phyloP scores from a whole-genome alignment of 257 asterid species.

The Fraxinus pennsylvanica region DNA sequence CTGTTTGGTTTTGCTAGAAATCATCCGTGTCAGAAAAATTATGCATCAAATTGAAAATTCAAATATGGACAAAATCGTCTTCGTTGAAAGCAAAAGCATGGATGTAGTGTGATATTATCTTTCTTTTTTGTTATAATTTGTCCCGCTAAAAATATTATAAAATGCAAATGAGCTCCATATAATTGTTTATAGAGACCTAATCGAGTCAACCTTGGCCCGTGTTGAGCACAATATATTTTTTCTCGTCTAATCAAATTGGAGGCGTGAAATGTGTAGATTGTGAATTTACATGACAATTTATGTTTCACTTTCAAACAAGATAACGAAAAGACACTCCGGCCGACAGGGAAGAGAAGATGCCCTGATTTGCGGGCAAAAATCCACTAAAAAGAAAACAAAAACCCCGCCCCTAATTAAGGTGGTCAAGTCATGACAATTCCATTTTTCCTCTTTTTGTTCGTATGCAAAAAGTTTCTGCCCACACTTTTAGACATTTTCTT shows the following conservation, averaged over 20 bases:
- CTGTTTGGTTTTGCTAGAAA: not conserved
- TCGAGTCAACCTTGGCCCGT: not conserved
- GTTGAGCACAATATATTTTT: not conserved
- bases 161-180: too few species aligned
- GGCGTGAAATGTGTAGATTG: not conserved
- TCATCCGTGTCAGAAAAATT: too few species aligned
- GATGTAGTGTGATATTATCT: too few species aligned
- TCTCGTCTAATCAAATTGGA: not conserved
- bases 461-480: slow-evolving; percentile 6
- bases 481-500: not conserved
- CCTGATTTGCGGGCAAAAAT: slow-evolving; percentile 8
- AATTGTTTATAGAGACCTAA: too few species aligned
- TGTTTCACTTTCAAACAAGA: not conserved
- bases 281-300: not conserved
- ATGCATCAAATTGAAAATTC: too few species aligned
- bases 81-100: too few species aligned
- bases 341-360: not conserved
- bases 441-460: not conserved
- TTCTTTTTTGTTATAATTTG: too few species aligned
- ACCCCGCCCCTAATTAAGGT: not conserved
- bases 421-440: not conserved
- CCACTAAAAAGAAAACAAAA: not conserved
- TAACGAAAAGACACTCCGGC: not conserved
- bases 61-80: too few species aligned
- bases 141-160: too few species aligned